phyloP scores from a whole-genome alignment of 257 asterid genomes.

The Nicotiana benthamiana region DNA sequence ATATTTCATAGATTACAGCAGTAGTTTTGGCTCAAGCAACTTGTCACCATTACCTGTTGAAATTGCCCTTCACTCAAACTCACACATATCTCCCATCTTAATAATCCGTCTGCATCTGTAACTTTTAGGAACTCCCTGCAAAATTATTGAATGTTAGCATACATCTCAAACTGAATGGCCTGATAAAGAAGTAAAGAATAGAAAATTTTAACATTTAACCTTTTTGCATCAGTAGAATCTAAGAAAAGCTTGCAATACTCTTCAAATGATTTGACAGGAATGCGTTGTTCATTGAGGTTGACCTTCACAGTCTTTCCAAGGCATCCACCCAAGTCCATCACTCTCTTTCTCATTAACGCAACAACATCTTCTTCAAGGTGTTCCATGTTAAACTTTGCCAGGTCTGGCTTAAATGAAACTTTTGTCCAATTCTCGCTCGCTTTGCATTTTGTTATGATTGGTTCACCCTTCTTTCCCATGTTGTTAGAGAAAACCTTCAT shows the following conservation, averaged over 20 bases:
- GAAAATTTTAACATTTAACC: constrained; percentile 36
- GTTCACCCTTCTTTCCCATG: constrained; percentile 85
- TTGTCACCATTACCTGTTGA: constrained; percentile 57
- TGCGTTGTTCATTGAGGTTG: constrained; percentile 60
- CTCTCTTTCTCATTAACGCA: constrained; percentile 92
- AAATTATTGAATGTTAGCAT: background rate
- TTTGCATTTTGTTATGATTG: constrained; percentile 63
- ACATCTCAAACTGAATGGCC: background rate
- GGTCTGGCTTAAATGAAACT: constrained; percentile 87
- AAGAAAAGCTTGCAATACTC: constrained; percentile 78
- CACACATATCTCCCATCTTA: constrained; percentile 82
- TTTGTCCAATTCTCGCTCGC: constrained; percentile 84
- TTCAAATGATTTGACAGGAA: constrained; percentile 66
- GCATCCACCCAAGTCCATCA: constrained; percentile 84
- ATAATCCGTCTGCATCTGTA: constrained; percentile 19
- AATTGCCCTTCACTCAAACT: constrained; percentile 96
- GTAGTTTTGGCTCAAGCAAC: background rate
- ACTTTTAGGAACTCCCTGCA: constrained; percentile 71
- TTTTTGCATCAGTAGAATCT: constrained; percentile 33
- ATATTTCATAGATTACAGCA: background rate
- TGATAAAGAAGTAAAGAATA: background rate
- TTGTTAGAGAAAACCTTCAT: constrained; percentile 75
- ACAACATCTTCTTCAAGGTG: constrained; percentile 87
- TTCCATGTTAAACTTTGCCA: constrained; percentile 78
- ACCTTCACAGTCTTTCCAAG: constrained; percentile 89